Base-by-base conservation (phyloP, 2,329 filamentous ascomycete genomes). In the Colletotrichum orchidophilum region DNA sequence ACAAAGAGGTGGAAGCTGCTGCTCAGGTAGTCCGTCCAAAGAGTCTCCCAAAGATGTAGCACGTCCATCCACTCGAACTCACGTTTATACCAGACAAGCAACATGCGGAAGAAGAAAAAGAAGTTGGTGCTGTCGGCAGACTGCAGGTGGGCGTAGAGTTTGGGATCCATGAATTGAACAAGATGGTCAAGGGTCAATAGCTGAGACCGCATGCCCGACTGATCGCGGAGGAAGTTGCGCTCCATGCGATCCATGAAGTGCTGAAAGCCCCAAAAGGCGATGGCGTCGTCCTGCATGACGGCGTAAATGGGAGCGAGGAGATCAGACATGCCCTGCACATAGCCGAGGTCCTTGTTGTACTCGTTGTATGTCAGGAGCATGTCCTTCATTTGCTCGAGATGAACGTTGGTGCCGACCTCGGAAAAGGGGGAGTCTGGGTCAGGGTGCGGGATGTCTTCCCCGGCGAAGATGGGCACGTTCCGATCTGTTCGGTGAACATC, bases 101-200 rank as follows among this genome's bases (percentile, higher is more conserved):
- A 87, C 96, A 98, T 98, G 71, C 96, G 93, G 89, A 98, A 99
- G 86, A 99, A 98, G 86, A 99, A 99, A 83, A 99, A 99, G 82
- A 99, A 99, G 81, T 99, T 99, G 27, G 96, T 99, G 77, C 93
- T 97, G 77, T 99, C 97, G 24, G 95, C 94, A 18, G 89, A 91
- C 80, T 97, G 91, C 0, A 99, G 89, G 77, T 99, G 96, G 2
- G 93, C 87, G 82, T 98, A 98, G 8, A 99, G 90, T 79, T 95
- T 93, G 0, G 97, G 96, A 75, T 99, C 96, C 91, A 99, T 95
- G 68, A 99, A 94, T 79, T 97, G 95, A 13, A 98, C 95, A 1
- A 99, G 91, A 74, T 99, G 95, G 78, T 99, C 95, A 3, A 99
- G 90, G 0, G 96, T 95, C 49, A 94, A 86, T 3, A 99, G 91